Base-by-base conservation (phyloP, 2,329 filamentous ascomycete species). In the Allantophomopsis cytisporea region DNA sequence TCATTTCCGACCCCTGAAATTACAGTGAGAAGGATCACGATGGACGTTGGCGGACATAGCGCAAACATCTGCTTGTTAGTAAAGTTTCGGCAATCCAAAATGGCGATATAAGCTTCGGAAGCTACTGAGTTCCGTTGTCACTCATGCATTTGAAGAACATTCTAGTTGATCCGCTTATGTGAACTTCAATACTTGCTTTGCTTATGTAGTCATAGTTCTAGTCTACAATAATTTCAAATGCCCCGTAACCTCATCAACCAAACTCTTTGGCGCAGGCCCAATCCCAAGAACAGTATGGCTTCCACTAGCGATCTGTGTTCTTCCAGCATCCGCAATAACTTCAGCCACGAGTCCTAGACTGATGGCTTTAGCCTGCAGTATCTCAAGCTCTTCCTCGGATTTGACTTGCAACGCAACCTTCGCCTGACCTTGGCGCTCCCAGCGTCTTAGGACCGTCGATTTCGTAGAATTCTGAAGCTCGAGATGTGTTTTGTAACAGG, bases 321-420 rank as follows among this genome's bases (percentile, higher is more conserved):
- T 75, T 12, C 91, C 91, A n/a, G 91, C 91, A 62, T 98, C 91
- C 53, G 84, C 80, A 48, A 98, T 89, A 39, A 94, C 78, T 58
- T 89, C 82, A 39, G 89, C 86, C 44, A 86, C 88, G 43, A 98
- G 61, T 1, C 91, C 89, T 42, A 95, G 58, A 56, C 80, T 85
- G 45, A 85, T 71, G 3, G 91, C 91, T 58, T 81, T 78, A 39
- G 79, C 83, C 62, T 88, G 80, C 49, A 83, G 61, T 45, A 65
- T 64, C 45, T 91, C 62, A 49, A 93, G 62, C 56, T 93, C 85
- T 30, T 93, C 85, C 61, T 95, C 83, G 44, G 77, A 80, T 64
- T 89, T 91, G 49, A 80, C 71, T 63, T 95, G 88, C 40, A 98
- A 64, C 7, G 91, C 91, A 47, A 98, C 83, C 71, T 98, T 96